Evolutionary conservation across 208 protist genomes (phyloP).

Genomic region (Crithidia bombi): DNA sequence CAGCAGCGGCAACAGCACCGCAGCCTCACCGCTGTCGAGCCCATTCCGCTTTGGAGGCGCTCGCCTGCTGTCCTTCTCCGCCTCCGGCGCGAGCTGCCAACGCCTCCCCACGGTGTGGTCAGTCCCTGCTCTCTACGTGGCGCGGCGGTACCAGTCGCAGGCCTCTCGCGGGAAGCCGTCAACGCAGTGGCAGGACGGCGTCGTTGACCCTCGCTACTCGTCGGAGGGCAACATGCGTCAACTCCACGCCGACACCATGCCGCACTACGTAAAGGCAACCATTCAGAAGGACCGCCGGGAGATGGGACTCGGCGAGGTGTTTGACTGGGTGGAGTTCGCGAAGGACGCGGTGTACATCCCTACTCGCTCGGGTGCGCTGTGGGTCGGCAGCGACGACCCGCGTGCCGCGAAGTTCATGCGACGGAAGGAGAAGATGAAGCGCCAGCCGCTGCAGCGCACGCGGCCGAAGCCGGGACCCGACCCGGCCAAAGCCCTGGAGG

Average conservation of each 20-base stretch:
- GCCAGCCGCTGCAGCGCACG: constrained; percentile 76
- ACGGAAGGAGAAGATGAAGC: constrained; percentile 83
- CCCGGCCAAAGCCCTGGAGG: constrained; percentile 73
- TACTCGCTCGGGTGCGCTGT: constrained; percentile 78
- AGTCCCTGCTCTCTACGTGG: constrained; percentile 8
- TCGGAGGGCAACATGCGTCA: constrained; percentile 70
- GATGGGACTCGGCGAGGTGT: constrained; percentile 83
- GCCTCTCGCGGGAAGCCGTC: constrained; percentile 45
- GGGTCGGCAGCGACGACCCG: constrained; percentile 88
- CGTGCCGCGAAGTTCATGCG: constrained; percentile 77
- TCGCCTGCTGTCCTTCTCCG: background rate
- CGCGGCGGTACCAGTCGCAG: constrained; percentile 70
- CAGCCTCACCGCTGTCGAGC: background rate
- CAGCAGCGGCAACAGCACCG: background rate
- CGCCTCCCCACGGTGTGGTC: background rate
- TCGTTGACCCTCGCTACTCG: constrained; percentile 76
- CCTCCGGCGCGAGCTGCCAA: background rate
- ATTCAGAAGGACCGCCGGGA: constrained; percentile 90
- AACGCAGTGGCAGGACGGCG: constrained; percentile 69
- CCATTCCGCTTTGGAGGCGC: constrained; percentile 7
- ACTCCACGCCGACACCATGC: constrained; percentile 85
- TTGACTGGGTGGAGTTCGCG: constrained; percentile 90
- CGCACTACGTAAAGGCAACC: constrained; percentile 88
- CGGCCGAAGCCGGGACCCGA: constrained; percentile 78
- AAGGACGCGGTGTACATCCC: constrained; percentile 90